phyloP scores from a whole-genome alignment of 768 basidiomycete genomes.

The Lentinus brumalis region DNA sequence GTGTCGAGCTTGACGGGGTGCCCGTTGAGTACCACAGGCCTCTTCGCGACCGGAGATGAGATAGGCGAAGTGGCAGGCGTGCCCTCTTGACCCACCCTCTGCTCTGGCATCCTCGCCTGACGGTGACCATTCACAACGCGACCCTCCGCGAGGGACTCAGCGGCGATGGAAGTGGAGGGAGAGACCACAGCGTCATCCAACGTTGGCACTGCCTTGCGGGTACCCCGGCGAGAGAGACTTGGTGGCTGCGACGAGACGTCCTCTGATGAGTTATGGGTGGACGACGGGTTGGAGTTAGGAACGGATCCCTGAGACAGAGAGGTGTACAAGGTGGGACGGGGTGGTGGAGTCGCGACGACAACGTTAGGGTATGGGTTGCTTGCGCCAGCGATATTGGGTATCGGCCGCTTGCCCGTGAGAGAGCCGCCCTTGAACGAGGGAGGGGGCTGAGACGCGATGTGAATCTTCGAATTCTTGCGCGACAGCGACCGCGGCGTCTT shows the following conservation, averaged over 20 bases:
- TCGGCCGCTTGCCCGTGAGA: slow-evolving; percentile 18
- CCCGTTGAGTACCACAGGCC: slow-evolving; percentile 9
- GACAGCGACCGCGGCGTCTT: slow-evolving; percentile 28
- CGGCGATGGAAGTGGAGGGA: slow-evolving; percentile 2
- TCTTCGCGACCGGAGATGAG: slow-evolving; percentile 5
- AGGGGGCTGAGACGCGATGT: slow-evolving; percentile 19
- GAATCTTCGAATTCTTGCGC: slow-evolving; percentile 11
- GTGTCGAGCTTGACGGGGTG: slow-evolving; percentile 18
- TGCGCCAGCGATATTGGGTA: background rate
- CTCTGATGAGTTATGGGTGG: slow-evolving; percentile 15
- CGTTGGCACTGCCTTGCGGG: slow-evolving; percentile 29
- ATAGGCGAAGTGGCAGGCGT: background rate
- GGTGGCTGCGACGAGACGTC: slow-evolving; percentile 14
- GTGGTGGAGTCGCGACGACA: slow-evolving; percentile 32
- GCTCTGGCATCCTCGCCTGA: background rate
- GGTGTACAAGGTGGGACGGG: slow-evolving; percentile 12
- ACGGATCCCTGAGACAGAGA: slow-evolving; percentile 7
- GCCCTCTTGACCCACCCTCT: background rate
- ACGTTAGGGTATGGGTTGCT: slow-evolving; percentile 31
- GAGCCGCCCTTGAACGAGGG: slow-evolving; percentile 25
- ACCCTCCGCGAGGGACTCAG: slow-evolving; percentile 3
- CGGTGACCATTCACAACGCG: slow-evolving; percentile 5
- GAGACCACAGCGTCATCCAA: slow-evolving; percentile 13
- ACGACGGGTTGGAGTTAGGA: slow-evolving; percentile 12
- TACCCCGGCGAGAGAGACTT: slow-evolving; percentile 22